These are phyloP conservation scores for Albophoma yamanashiensis DNA, from an alignment of 2,329 filamentous ascomycete genomes.

Conservation along the genomic window DNA sequence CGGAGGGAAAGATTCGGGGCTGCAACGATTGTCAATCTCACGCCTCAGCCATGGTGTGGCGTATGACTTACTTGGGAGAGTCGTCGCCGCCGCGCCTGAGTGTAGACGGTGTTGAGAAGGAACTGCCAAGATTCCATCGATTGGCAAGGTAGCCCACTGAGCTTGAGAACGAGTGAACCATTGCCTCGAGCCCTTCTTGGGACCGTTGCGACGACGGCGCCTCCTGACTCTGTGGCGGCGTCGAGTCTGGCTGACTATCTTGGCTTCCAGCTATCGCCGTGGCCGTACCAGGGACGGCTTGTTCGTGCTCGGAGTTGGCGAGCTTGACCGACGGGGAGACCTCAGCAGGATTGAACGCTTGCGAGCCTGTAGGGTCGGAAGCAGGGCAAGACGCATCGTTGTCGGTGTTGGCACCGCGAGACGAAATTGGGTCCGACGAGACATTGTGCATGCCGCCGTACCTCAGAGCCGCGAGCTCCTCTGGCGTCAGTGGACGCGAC, in stretches of 20 bases:
- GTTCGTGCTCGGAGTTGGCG: constrained; percentile 3
- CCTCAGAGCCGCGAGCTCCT: constrained; percentile 58
- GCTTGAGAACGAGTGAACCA: constrained; percentile 30
- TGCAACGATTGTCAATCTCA: constrained; percentile 7
- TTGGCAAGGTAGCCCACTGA: constrained; percentile 43
- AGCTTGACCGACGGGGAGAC: constrained; percentile 10
- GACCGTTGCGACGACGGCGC: constrained; percentile 15
- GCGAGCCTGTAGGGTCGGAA: constrained; percentile 16
- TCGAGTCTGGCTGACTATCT: constrained; percentile 6
- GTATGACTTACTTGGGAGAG: constrained; percentile 31
- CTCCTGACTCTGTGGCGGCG: constrained; percentile 14
- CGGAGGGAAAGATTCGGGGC: constrained; percentile 32
- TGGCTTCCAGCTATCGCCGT: constrained; percentile 12
- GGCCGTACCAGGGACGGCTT: constrained; percentile 12
- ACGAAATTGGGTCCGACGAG: constrained; percentile 31
- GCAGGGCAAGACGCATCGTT: constrained; percentile 14
- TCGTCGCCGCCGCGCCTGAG: constrained; percentile 28
- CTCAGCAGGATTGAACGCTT: constrained; percentile 11
- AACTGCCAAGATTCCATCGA: constrained; percentile 43
- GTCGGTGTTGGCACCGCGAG: constrained; percentile 14
- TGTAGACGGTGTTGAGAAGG: constrained; percentile 38
- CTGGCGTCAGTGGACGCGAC: constrained; percentile 68
- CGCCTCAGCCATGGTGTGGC: neutral
- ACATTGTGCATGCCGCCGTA: constrained; percentile 43
- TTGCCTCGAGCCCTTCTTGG: constrained; percentile 14